phyloP scores from a whole-genome alignment of 257 asterid species.

The Primulina huaijiensis region DNA sequence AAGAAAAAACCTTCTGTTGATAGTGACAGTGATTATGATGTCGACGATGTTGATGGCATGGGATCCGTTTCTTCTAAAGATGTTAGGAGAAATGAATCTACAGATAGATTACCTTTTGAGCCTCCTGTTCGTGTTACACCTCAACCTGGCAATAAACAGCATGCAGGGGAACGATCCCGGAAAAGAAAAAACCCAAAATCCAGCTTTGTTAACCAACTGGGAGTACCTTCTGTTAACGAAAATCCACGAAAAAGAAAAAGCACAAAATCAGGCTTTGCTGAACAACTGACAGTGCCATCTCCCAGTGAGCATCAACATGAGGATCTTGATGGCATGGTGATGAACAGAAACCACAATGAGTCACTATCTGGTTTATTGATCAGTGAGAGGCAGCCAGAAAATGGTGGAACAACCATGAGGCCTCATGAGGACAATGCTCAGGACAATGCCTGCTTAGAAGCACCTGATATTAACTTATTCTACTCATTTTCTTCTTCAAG shows the following conservation, averaged over 20 bases:
- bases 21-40: constrained; percentile 69
- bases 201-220: constrained; percentile 22
- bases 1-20: constrained; percentile 52
- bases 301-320: constrained; percentile 20
- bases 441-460: constrained; percentile 25
- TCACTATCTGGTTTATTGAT: constrained; percentile 26
- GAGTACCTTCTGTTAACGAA: constrained; percentile 13
- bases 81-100: constrained; percentile 31
- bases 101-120: constrained; percentile 15
- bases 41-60: constrained; percentile 38
- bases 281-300: constrained; percentile 32
- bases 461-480: constrained; percentile 22
- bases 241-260: constrained; percentile 34
- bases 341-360: constrained; percentile 34
- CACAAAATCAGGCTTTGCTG: constrained; percentile 28
- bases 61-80: constrained; percentile 48
- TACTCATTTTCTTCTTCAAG: constrained; percentile 28
- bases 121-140: constrained; percentile 19
- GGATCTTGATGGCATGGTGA: constrained; percentile 28
- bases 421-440: constrained; percentile 30
- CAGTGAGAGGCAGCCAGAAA: constrained; percentile 24
- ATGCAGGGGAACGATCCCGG: constrained; percentile 27
- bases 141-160: constrained; percentile 30
- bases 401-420: constrained; percentile 13
- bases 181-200: constrained; percentile 35